Percentiles rank a stretch among this genome's conserved stretches.
Conservation (phyloP, 768 basidiomycete genomes). For the Pisolithus sp. region DNA sequence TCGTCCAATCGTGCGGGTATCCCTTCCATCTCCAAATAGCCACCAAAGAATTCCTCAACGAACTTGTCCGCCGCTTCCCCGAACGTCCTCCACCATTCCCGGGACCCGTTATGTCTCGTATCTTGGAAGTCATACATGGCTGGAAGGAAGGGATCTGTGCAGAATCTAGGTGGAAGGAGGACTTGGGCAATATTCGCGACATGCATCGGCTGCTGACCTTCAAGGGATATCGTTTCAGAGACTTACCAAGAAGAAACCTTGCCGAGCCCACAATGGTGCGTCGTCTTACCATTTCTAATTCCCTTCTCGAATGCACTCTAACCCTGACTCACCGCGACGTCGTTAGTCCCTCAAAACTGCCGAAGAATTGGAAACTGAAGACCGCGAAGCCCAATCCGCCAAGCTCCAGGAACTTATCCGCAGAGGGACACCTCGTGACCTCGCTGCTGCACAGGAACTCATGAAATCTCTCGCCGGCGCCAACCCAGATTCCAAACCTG, state of each 20-base stretch:
- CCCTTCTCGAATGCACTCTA: conserved; percentile 35
- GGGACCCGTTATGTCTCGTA: conserved; percentile 89
- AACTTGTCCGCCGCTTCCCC: conserved; percentile 95
- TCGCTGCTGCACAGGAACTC: conserved; percentile 91
- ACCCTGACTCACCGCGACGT: conserved; percentile 13
- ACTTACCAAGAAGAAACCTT: conserved; percentile 25
- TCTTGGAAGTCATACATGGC: conserved; percentile 83
- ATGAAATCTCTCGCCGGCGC: conserved; percentile 96
- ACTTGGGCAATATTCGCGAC: conserved; percentile 93
- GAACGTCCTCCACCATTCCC: conserved; percentile 95
- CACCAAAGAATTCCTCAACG: conserved; percentile 97
- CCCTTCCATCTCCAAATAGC: conserved; percentile 94
- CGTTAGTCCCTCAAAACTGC: conserved; percentile 85
- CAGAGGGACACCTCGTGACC: conserved; percentile 90
- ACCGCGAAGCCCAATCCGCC: conserved; percentile 89
- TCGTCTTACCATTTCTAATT: neutral
- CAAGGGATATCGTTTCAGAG: conserved; percentile 84
- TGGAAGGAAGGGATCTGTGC: conserved; percentile 95
- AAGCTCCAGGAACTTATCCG: conserved; percentile 99
- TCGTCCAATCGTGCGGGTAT: conserved; percentile 95
- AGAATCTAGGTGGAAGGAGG: conserved; percentile 90
- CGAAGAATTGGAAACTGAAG: conserved; percentile 93
- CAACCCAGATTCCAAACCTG: conserved; percentile 89
- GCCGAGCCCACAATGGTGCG: conserved; percentile 20
- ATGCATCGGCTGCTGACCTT: conserved; percentile 93